Evolutionary conservation across 1,284 basidiomycete genomes (phyloP), one percentile per base, ranked within the genome.

Genomic region (Irpex lacteus): DNA sequence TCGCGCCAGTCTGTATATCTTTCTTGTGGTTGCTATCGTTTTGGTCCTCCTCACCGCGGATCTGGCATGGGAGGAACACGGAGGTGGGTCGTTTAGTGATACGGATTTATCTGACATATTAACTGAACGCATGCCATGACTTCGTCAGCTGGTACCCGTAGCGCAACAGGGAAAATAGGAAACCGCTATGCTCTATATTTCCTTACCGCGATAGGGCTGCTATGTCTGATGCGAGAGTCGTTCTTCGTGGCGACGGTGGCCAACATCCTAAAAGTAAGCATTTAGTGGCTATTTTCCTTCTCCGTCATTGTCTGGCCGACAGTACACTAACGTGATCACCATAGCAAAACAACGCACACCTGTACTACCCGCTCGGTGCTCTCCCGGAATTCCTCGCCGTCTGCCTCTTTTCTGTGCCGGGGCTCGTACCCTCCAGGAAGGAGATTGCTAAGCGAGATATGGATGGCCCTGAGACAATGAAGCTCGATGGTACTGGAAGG

Each of bases 311-410:
- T 2, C 3, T 26, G 26, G 26, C 4, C 3, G 26, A 26, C 26
- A 4, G 26, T 4, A 26, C 4, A 4, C 26, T 26, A 2, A 26
- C 4, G 26, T 26, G 26, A 2, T 26, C 26, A 26, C 26, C 26
- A 52, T 26, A 68, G 65, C 75, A 77, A 65, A 74, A 77, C 44
- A 71, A 79, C 32, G 82, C 84, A 66, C 69, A 73, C 34, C 72
- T 76, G 50, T 84, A 80, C 80, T 84, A 82, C 63, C 81, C 82
- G 1, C 73, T 84, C 5, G 70, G 79, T 2, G 81, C 80, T 1
- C 60, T 80, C 8, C 74, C 81, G 1, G 82, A 84, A 69, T 62
- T 81, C 21, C 63, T 82, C 26, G 80, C 78, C 0, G 80, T 79
- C 0, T 34, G 77, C 4, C 68, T 82, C 54, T 82, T 80, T 57